Evolutionary conservation across 1,139 yeast genomes (phyloP).

Genomic region (Geotrichum carabidarum): DNA sequence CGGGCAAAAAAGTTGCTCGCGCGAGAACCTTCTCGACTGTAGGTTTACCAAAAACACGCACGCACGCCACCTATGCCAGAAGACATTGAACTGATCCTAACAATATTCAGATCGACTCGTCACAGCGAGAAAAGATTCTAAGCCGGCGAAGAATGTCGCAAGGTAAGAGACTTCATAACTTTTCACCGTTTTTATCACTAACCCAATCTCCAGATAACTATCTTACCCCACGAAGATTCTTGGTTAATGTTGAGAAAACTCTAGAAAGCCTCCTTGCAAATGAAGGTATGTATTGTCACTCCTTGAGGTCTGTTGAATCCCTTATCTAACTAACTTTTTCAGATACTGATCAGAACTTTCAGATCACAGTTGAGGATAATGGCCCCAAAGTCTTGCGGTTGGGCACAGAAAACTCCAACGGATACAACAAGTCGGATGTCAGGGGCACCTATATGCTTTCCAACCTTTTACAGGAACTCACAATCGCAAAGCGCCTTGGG

Average conservation of each 20-base stretch:
- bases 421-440: conserved; percentile 64
- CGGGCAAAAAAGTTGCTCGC: conserved; percentile 25
- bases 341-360: conserved; percentile 81
- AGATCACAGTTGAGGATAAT: conserved; percentile 85
- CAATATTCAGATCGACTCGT: neutral
- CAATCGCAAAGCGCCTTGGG: conserved; percentile 79
- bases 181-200: neutral
- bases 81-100: neutral
- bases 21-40: conserved; percentile 30
- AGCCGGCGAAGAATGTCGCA: conserved; percentile 22
- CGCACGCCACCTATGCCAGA: neutral
- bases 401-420: conserved; percentile 82
- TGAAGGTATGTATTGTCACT: conserved; percentile 41
- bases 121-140: conserved; percentile 16
- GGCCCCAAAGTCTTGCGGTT: conserved; percentile 86
- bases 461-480: conserved; percentile 80
- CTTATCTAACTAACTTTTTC: neutral
- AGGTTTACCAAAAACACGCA: conserved; percentile 8
- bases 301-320: neutral
- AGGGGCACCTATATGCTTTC: conserved; percentile 91
- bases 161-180: conserved; percentile 21
- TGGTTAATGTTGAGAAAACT: conserved; percentile 74
- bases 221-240: conserved; percentile 50
- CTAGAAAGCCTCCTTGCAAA: conserved; percentile 60
- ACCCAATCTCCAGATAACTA: conserved; percentile 50